Evolutionary conservation across 495 filamentous ascomycete genomes (phyloP), one percentile per base, ranked within the genome.

Genomic region (Schizothecium vesticola): DNA sequence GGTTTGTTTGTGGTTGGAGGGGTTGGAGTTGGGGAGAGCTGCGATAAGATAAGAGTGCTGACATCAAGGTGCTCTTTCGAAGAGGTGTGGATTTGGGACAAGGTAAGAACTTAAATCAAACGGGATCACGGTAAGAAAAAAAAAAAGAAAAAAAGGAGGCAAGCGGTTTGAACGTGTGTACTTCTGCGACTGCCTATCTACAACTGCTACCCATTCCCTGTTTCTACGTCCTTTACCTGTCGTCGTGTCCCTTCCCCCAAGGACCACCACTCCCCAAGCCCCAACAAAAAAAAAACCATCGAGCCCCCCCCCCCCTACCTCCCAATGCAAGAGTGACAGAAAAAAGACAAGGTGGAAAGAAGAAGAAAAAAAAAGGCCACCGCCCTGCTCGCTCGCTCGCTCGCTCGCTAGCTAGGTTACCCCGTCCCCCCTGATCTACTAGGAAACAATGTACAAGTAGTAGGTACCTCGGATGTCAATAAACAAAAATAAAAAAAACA

Each of bases 1-100:
- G 5, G 6, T 51, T 36, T 56, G 63, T 59, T 66, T 28, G 24
- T 13, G 58, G 65, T 16, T 67, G 68, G 69, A 65, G 63, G 33
- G 69, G 70, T 65, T 64, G 61, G 60, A 63, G 65, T 26, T 64
- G 55, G 12, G 59, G 61, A 33, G 26, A 74, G 72, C 72, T 72
- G n/a, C 64, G 73, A 74, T 74, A 74, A 74, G 73, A 74, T 74
- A 74, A 74, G 67, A 67, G 64, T 68, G 63, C 72, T 74, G 70
- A 68, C 72, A 59, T 72, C 70, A 74, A 74, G 70, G 68, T 74
- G 26, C 64, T 61, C 43, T n/a, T n/a, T 13, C 6, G 2, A 1
- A 43, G 33, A 43, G 36, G 36, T 16, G 13, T 61, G 33, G 6
- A 22, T 23, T 25, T 55, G 3, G 3, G 13, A n/a, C 36, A 43